Percentiles rank a stretch among this genome's conserved stretches.
Evolutionary conservation across 169 alveolate species (phyloP).

Genomic region (Eimeria tenella): DNA sequence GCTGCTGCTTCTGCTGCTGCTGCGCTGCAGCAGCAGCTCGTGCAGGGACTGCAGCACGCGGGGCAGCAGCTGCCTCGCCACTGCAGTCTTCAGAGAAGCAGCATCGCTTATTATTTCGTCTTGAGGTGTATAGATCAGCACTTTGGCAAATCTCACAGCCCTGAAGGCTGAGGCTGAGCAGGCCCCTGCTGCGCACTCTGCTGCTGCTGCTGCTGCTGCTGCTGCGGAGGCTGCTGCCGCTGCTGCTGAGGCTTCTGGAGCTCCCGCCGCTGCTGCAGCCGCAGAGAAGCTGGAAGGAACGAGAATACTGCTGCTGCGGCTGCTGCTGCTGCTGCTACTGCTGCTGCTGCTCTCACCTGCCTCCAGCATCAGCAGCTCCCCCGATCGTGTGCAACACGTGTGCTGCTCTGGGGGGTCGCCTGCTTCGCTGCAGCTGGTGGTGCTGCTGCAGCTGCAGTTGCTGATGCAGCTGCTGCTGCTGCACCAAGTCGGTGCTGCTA

Average conservation of each 20-base stretch:
- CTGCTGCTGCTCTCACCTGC: slow-evolving; percentile 23
- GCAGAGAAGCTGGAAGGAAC: not conserved
- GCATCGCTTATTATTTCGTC: slow-evolving; percentile 10
- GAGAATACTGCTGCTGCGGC: slow-evolving; percentile 1
- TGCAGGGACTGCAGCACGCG: not conserved
- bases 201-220: slow-evolving; percentile 49
- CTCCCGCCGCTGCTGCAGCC: slow-evolving; percentile 11
- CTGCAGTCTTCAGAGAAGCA: slow-evolving; percentile 23
- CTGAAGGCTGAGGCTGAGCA: slow-evolving; percentile 25
- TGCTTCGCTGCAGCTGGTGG: not conserved
- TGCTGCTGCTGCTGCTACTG: slow-evolving; percentile 40
- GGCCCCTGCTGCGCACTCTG: slow-evolving; percentile 8
- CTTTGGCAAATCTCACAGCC: slow-evolving; percentile 13
- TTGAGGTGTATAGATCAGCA: slow-evolving; percentile 17
- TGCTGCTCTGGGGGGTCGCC: not conserved
- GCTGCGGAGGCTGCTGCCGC: slow-evolving; percentile 46
- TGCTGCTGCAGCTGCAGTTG: slow-evolving; percentile 17
- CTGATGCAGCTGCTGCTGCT: not conserved
- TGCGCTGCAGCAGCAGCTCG: slow-evolving; percentile 5
- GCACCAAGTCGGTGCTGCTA: not conserved
- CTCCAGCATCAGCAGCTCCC: slow-evolving; percentile 44
- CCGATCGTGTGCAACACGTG: not conserved
- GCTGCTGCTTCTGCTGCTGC: slow-evolving; percentile 54
- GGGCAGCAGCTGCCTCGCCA: not conserved
- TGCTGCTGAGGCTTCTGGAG: not conserved